phyloP scores from a whole-genome alignment of 2,329 filamentous ascomycete species.

The Didymella pomorum region DNA sequence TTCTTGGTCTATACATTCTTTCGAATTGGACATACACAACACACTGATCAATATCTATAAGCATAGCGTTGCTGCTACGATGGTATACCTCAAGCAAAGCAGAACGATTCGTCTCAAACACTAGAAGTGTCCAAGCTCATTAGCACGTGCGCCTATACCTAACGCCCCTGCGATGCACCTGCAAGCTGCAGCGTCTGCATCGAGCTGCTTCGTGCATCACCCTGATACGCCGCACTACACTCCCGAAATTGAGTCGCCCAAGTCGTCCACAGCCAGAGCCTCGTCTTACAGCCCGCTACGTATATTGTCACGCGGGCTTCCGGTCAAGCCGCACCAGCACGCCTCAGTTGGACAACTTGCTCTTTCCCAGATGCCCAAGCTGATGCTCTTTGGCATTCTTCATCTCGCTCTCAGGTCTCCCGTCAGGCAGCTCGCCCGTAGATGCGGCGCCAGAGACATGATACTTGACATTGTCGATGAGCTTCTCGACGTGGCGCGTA shows the following conservation, averaged over 20 bases:
- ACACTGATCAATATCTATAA: no score
- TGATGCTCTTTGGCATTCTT: slow-evolving; percentile 46
- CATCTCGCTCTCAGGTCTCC: slow-evolving; percentile 52
- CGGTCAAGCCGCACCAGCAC: neutral
- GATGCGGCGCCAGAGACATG: slow-evolving; percentile 42
- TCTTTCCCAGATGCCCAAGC: slow-evolving; percentile 41
- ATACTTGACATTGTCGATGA: slow-evolving; percentile 41
- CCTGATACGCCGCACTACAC: slow-evolving; percentile 36
- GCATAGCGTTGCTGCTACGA: slow-evolving; percentile 12
- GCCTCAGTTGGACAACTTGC: slow-evolving; percentile 18
- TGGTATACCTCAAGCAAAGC: slow-evolving; percentile 28
- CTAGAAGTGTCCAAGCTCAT: neutral
- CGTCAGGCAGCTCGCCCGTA: slow-evolving; percentile 54
- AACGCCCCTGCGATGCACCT: slow-evolving; percentile 31
- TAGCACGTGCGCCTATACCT: slow-evolving; percentile 22
- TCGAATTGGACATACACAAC: no score
- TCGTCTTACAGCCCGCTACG: slow-evolving; percentile 1
- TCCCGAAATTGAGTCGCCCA: no score
- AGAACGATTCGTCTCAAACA: neutral
- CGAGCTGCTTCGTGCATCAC: slow-evolving; percentile 29
- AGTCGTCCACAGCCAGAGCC: no score
- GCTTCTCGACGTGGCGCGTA: slow-evolving; percentile 27
- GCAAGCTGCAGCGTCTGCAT: slow-evolving; percentile 35
- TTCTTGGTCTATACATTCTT: no score
- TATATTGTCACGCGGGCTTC: neutral